Evolutionary conservation across 257 asterid species (phyloP).

Genomic region (Jaltomata sinuosa): DNA sequence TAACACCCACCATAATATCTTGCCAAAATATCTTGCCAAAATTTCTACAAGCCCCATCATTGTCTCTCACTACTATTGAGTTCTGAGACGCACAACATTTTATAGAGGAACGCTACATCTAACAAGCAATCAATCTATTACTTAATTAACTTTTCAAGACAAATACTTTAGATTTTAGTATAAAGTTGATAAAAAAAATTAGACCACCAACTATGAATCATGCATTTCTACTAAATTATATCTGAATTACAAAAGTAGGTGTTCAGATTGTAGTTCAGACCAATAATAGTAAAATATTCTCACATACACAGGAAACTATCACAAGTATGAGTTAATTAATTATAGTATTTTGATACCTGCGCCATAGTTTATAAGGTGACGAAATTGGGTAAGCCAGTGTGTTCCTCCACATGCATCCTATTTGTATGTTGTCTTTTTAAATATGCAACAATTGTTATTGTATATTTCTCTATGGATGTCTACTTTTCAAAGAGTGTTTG

Average conservation of each 20-base stretch:
- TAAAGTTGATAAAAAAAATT: neutral
- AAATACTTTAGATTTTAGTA: neutral
- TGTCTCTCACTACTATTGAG: neutral
- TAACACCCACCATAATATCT: neutral
- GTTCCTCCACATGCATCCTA: conserved; percentile 85
- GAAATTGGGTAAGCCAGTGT: conserved; percentile 84
- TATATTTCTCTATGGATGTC: conserved; percentile 39
- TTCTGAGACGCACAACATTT: neutral
- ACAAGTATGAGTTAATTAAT: neutral
- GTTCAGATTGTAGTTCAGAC: neutral
- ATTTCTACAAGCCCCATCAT: neutral
- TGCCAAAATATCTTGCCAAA: neutral
- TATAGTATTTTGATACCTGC: conserved; percentile 47
- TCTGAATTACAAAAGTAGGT: neutral
- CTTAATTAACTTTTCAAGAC: neutral
- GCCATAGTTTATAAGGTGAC: conserved; percentile 80
- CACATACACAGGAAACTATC: neutral
- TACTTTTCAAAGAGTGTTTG: conserved; percentile 57
- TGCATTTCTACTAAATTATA: neutral
- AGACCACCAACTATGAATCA: neutral
- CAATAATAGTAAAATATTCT: neutral
- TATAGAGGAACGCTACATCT: neutral
- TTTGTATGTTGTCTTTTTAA: conserved; percentile 70
- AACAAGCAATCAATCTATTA: neutral
- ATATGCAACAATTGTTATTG: conserved; percentile 51